A percentile compares a stretch with the other conserved stretches of the same genome.
These are phyloP conservation scores for Xylariaceae sp. DNA, from an alignment of 2,329 filamentous ascomycete genomes.

Conservation along the genomic window DNA sequence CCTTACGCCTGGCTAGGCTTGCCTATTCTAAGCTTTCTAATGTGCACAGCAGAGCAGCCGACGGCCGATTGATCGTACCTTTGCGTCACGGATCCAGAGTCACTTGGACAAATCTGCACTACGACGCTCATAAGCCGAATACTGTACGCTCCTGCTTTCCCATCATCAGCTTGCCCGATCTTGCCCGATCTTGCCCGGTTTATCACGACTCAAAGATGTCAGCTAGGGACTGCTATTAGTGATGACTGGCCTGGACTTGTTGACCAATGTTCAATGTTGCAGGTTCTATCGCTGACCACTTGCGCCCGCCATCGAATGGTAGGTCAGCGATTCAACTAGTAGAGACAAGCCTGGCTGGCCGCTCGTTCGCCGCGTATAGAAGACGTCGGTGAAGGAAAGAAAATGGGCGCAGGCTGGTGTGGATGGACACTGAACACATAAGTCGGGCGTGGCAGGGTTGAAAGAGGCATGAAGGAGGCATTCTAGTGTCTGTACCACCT, in stretches of 20 bases:
- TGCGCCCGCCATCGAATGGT: not conserved
- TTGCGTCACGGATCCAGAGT: slow-evolving; percentile 21
- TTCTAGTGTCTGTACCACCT: too few relatives aligned
- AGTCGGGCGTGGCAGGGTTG: slow-evolving; percentile 19
- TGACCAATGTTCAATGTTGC: not conserved
- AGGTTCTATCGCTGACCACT: not conserved
- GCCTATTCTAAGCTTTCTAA: slow-evolving; percentile 17
- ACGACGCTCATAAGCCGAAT: slow-evolving; percentile 12
- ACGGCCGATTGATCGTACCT: slow-evolving; percentile 7
- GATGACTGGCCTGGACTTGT: not conserved
- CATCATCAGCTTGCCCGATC: slow-evolving; percentile 15
- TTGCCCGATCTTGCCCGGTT: slow-evolving; percentile 29
- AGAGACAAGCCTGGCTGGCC: not conserved
- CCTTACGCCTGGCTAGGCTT: slow-evolving; percentile 16
- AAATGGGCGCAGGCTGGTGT: not conserved
- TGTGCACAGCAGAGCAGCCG: slow-evolving; percentile 10
- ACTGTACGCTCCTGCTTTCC: slow-evolving; percentile 2
- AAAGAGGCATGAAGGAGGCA: slow-evolving; percentile 2
- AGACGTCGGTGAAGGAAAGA: slow-evolving; percentile 20
- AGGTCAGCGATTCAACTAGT: not conserved
- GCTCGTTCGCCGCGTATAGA: not conserved
- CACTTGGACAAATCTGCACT: slow-evolving; percentile 16
- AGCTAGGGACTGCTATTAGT: not conserved
- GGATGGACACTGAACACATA: slow-evolving; percentile 7
- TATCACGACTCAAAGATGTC: slow-evolving; percentile 4